These are phyloP conservation scores for Amanita rimosa DNA, from an alignment of 768 basidiomycete species.

Conservation along the genomic window DNA sequence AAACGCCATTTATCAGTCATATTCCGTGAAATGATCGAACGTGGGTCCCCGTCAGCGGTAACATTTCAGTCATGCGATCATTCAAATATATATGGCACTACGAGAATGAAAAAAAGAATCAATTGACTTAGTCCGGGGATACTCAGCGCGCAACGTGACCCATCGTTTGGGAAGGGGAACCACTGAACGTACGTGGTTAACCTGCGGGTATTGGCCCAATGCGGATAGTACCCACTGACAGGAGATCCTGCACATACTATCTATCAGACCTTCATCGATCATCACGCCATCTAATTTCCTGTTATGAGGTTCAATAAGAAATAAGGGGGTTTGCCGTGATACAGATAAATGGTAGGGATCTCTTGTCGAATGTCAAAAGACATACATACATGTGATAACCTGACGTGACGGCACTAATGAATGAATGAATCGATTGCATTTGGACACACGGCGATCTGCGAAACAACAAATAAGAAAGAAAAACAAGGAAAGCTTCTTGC, in stretches of 20 bases:
- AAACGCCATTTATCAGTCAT: constrained; percentile 5
- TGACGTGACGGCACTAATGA: background rate
- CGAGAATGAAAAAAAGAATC: background rate
- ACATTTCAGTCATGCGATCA: background rate
- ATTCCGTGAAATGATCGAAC: background rate
- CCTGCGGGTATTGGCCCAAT: too few species aligned
- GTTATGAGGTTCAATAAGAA: constrained; percentile 46
- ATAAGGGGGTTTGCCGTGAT: constrained; percentile 63
- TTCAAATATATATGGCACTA: background rate
- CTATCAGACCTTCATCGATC: too few species aligned
- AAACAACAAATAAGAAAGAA: background rate
- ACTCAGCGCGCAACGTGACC: too few species aligned
- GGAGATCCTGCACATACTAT: constrained; percentile 81
- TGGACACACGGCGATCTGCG: background rate
- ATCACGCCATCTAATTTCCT: constrained; percentile 25
- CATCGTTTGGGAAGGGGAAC: too few species aligned
- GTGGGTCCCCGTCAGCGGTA: background rate
- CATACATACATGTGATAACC: background rate
- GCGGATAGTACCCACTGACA: too few species aligned
- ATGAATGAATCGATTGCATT: too few species aligned
- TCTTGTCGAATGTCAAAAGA: constrained; percentile 29
- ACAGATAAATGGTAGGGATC: constrained; percentile 75
- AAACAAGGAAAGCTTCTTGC: constrained; percentile 22
- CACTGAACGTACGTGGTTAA: constrained; percentile 39
- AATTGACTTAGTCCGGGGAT: too few species aligned